A percentile compares a stretch with the other conserved stretches of the same genome.
Conservation (phyloP, 768 basidiomycete genomes). For the Naganishia friedmannii region DNA sequence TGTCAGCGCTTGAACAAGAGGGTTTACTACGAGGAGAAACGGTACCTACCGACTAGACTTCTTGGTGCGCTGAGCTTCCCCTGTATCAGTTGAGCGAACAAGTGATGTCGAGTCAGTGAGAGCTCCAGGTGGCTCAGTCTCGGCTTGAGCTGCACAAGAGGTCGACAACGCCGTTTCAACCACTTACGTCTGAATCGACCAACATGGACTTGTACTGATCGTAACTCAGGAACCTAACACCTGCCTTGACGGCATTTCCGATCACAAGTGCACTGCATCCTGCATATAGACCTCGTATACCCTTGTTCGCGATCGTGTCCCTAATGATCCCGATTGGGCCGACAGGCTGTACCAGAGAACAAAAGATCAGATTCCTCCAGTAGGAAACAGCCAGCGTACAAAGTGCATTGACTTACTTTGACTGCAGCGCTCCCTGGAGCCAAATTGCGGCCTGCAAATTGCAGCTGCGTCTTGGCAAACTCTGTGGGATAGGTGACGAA, state of each 20-base stretch:
- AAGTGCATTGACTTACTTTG: background rate
- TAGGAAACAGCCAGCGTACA: background rate
- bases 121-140: background rate
- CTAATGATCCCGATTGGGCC: conserved; percentile 70
- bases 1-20: background rate
- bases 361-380: background rate
- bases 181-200: conserved; percentile 73
- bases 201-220: conserved; percentile 82
- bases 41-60: conserved; percentile 68
- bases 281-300: conserved; percentile 82
- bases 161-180: background rate
- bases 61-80: conserved; percentile 85
- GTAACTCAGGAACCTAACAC: conserved; percentile 91
- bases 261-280: conserved; percentile 84
- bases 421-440: background rate
- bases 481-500: conserved; percentile 79
- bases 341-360: conserved; percentile 58
- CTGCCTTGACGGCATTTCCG: conserved; percentile 90
- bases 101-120: background rate
- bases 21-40: background rate
- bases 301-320: conserved; percentile 70
- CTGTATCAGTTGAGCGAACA: too few species aligned
- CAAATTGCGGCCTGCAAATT: conserved; percentile 66
- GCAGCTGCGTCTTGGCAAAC: conserved; percentile 87
- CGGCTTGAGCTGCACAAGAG: too few species aligned